Percentiles rank a stretch among this genome's conserved stretches.
Conservation (phyloP, 2,329 filamentous ascomycete species). For the Epichloe festucae region DNA sequence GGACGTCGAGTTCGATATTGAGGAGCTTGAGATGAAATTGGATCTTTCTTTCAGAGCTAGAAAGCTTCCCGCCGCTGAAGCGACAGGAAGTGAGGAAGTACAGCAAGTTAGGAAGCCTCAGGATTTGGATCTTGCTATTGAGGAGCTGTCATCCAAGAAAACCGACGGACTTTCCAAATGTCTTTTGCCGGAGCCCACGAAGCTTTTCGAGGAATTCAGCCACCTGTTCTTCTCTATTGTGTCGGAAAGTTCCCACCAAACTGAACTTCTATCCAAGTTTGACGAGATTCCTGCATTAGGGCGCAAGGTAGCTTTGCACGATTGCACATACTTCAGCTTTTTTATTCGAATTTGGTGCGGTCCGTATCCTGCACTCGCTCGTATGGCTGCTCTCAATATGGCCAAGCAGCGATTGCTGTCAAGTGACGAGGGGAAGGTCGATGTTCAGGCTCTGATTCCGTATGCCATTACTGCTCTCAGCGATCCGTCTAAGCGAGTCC, state of each 20-base stretch:
- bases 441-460: constrained; percentile 72
- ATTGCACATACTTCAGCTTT: constrained; percentile 61
- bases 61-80: constrained; percentile 38
- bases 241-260: constrained; percentile 27
- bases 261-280: constrained; percentile 33
- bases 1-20: constrained; percentile 57
- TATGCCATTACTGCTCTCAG: constrained; percentile 64
- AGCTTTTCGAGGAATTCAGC: constrained; percentile 45
- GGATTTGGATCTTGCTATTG: constrained; percentile 26
- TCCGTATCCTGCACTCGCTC: constrained; percentile 53
- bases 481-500: constrained; percentile 64
- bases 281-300: constrained; percentile 42
- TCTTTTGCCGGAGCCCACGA: constrained; percentile 34
- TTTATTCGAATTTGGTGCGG: constrained; percentile 64
- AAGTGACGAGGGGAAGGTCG: constrained; percentile 35
- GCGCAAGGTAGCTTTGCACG: constrained; percentile 39
- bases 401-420: constrained; percentile 44
- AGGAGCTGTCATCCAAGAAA: constrained; percentile 24
- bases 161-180: constrained; percentile 33
- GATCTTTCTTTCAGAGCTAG: constrained; percentile 53
- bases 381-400: constrained; percentile 55
- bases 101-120: constrained; percentile 17
- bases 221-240: constrained; percentile 44
- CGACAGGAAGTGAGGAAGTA: constrained; percentile 23
- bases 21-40: constrained; percentile 61